These are phyloP conservation scores for Elsinoe batatas DNA, from an alignment of 2,329 filamentous ascomycete species.

Conservation along the genomic window DNA sequence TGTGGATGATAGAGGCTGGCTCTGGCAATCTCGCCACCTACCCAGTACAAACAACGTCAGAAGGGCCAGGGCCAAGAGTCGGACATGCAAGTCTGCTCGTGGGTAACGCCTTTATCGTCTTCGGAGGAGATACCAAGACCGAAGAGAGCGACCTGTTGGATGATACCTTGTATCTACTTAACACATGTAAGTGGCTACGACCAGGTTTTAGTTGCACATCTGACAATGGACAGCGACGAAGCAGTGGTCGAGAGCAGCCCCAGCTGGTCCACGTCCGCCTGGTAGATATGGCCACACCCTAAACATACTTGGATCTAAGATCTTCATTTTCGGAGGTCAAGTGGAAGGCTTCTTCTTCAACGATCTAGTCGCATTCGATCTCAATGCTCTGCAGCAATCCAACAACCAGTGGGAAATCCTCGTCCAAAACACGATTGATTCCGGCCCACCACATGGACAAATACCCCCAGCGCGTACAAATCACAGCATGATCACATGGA, in stretches of 20 bases:
- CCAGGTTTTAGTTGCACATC: neutral
- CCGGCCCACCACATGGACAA: conserved; percentile 49
- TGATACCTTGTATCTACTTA: conserved; percentile 90
- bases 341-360: conserved; percentile 98
- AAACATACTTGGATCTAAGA: conserved; percentile 93
- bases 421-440: conserved; percentile 61
- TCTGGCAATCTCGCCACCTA: conserved; percentile 76
- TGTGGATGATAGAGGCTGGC: conserved; percentile 95
- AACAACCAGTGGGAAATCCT: conserved; percentile 91
- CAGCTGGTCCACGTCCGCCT: conserved; percentile 72
- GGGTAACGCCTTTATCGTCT: conserved; percentile 97
- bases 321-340: conserved; percentile 95
- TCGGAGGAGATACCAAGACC: conserved; percentile 95
- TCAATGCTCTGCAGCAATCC: conserved; percentile 86
- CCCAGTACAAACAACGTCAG: conserved; percentile 79
- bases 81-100: conserved; percentile 90
- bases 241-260: conserved; percentile 92
- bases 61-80: conserved; percentile 89
- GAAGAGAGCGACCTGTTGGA: conserved; percentile 86
- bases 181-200: conserved; percentile 66
- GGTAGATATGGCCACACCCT: conserved; percentile 93
- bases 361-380: conserved; percentile 85
- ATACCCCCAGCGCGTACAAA: conserved; percentile 87
- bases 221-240: conserved; percentile 61
- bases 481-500: conserved; percentile 82